Percentiles rank a stretch among this genome's conserved stretches.
Evolutionary conservation across 345 rosid genomes (phyloP).

Genomic region (Linum trigynum): DNA sequence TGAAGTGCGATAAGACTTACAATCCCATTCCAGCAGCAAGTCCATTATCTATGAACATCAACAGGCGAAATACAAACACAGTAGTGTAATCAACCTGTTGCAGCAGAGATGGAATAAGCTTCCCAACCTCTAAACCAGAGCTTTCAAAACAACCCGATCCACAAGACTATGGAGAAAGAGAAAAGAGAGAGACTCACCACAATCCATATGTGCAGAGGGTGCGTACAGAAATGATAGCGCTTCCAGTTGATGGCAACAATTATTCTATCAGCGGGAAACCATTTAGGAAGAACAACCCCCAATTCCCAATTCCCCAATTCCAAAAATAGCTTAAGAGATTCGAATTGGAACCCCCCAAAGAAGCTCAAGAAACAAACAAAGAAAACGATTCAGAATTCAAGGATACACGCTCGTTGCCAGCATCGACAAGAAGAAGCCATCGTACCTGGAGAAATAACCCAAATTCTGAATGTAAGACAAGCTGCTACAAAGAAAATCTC

Average conservation of each 20-base stretch:
- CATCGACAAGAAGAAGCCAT: slow-evolving; percentile 99
- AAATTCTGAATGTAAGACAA: slow-evolving; percentile 5
- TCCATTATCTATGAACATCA: slow-evolving; percentile 94
- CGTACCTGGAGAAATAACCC: slow-evolving; percentile 53
- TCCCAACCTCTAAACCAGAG: background rate
- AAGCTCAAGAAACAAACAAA: background rate
- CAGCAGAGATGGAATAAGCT: slow-evolving; percentile 9
- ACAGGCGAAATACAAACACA: slow-evolving; percentile 78
- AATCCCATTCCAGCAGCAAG: slow-evolving; percentile 97
- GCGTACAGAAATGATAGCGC: slow-evolving; percentile 57
- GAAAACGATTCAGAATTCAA: slow-evolving; percentile 8
- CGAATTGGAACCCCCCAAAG: background rate
- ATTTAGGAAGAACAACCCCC: slow-evolving; percentile 24
- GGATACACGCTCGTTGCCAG: slow-evolving; percentile 99
- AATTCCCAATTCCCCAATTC: background rate
- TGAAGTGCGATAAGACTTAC: slow-evolving; percentile 37
- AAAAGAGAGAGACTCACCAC: slow-evolving; percentile 48
- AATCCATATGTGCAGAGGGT: slow-evolving; percentile 97
- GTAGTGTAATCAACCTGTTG: slow-evolving; percentile 86
- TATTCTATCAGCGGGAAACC: slow-evolving; percentile 35
- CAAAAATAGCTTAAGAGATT: background rate
- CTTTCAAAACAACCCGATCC: background rate
- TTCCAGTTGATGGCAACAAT: slow-evolving; percentile 88
- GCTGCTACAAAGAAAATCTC: slow-evolving; percentile 5
- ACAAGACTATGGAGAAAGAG: background rate